Percentiles rank a stretch among this genome's conserved stretches.
Evolutionary conservation across 441 rosid species (phyloP).

Genomic region (Biscutella laevigata): DNA sequence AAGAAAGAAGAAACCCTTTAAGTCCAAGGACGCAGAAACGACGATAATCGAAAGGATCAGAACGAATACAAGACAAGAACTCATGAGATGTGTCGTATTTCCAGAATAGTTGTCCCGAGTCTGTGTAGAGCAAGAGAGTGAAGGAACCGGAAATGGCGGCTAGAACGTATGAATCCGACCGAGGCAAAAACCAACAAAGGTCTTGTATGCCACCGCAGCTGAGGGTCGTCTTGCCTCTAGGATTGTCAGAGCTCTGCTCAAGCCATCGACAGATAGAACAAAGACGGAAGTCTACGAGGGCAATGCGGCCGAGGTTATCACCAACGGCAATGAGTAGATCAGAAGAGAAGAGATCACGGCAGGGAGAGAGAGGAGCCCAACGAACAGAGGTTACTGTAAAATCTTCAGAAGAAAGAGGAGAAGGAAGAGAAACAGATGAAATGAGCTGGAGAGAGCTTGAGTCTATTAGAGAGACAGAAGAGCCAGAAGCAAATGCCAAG

Average conservation of each 20-base stretch:
- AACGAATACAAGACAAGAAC: constrained; percentile 56
- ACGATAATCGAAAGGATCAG: constrained; percentile 74
- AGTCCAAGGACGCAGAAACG: constrained; percentile 62
- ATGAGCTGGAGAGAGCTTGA: constrained; percentile 70
- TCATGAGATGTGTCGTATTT: constrained; percentile 64
- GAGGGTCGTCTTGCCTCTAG: constrained; percentile 29
- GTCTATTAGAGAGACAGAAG: constrained; percentile 61
- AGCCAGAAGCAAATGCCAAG: constrained; percentile 64
- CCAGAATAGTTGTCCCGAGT: constrained; percentile 43
- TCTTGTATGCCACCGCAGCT: constrained; percentile 47
- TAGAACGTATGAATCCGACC: constrained; percentile 38
- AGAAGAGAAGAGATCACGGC: constrained; percentile 53
- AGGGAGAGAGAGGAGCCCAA: constrained; percentile 54
- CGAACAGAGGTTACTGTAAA: constrained; percentile 55
- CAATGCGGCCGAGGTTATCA: constrained; percentile 76
- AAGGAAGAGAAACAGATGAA: constrained; percentile 57
- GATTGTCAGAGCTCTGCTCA: constrained; percentile 38
- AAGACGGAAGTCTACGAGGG: constrained; percentile 54
- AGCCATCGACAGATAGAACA: constrained; percentile 45
- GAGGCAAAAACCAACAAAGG: constrained; percentile 63
- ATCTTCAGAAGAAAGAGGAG: constrained; percentile 32
- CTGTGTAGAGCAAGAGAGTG: constrained; percentile 39
- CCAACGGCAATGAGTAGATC: constrained; percentile 65
- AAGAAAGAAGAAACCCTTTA: constrained; percentile 56
- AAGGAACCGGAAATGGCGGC: constrained; percentile 68